Base-by-base conservation (phyloP, 2,329 filamentous ascomycete species). In the Hypoxylon sp. region DNA sequence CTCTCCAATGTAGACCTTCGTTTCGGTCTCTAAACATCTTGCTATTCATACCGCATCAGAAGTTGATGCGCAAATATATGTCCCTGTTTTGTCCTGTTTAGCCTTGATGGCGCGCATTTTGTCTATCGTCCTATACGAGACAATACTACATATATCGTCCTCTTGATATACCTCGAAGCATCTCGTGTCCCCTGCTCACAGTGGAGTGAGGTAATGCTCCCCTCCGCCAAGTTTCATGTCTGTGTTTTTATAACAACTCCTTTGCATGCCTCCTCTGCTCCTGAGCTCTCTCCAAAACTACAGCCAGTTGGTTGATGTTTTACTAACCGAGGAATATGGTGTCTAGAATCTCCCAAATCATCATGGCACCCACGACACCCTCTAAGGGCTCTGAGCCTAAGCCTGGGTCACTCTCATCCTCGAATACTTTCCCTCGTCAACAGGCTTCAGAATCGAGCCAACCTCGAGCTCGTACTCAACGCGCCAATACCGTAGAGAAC, bases 401-500 rank as follows among this genome's bases (percentile, higher is more conserved):
- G 57, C 73, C 73, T 25, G 72, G 69, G 7, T 65, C 72, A n/a
- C 65, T 75, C 68, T 56, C 75, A 73, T 67, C 69, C 57, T 61
- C 73, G 49, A 77, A 55, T 36, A 76, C 77, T 6, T 77, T 75
- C 51, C 69, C 75, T 49, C 70, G 69, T 6, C 53, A 69, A 7
- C 66, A 73, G n/a, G 51, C 63, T 10, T 63, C 74, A 25, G 73
- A 78, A 34, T 72, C 78, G 25, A 73, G 74, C 45, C 76, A 80
- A 65, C 72, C 75, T 53, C 72, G 78, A 59, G 74, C 75, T 61
- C 74, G 75, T 3, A 74, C 79, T n/a, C 82, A 83, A 75, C 79
- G 83, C 72, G 82, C 84, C 11, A 82, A 81, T 65, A 86, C 84
- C 9, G 79, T 83, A 65, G 80, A 84, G 55, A 82, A 82, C 72